phyloP scores from a whole-genome alignment of 495 filamentous ascomycete species.

The Annulohypoxylon maeteangense region DNA sequence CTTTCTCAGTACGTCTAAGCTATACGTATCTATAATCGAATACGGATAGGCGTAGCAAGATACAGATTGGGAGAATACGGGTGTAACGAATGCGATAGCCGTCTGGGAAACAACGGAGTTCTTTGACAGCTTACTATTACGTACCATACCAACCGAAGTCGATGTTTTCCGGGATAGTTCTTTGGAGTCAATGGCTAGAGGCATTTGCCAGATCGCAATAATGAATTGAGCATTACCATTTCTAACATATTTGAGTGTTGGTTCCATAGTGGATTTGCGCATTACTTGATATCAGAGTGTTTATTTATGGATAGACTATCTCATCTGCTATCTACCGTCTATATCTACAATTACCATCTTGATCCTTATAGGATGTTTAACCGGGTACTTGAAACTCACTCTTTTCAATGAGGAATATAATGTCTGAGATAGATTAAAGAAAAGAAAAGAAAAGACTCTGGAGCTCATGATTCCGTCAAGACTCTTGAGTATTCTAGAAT shows the following conservation, averaged over 20 bases:
- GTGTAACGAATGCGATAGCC: slow-evolving; percentile 29
- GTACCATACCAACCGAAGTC: slow-evolving; percentile 38
- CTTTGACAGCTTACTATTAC: slow-evolving; percentile 45
- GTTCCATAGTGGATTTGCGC: neutral
- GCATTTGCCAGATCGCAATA: slow-evolving; percentile 47
- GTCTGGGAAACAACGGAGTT: slow-evolving; percentile 40
- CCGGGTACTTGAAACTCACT: neutral
- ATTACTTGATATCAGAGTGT: neutral
- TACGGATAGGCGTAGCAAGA: slow-evolving; percentile 3
- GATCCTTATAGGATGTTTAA: neutral
- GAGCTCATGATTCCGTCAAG: neutral
- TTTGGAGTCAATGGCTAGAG: slow-evolving; percentile 52
- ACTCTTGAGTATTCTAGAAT: slow-evolving; percentile 27
- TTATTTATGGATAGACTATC: neutral
- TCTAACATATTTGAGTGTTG: neutral
- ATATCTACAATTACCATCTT: neutral
- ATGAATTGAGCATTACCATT: slow-evolving; percentile 42
- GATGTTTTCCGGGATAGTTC: slow-evolving; percentile 49
- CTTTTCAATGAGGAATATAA: neutral
- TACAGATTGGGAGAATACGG: slow-evolving; percentile 17
- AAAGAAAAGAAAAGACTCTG: neutral
- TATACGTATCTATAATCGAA: neutral
- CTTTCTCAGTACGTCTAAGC: slow-evolving; percentile 79
- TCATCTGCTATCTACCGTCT: neutral
- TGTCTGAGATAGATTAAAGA: neutral